Evolutionary conservation across 2,329 filamentous ascomycete species (phyloP).

Genomic region (Penicillium sp.): DNA sequence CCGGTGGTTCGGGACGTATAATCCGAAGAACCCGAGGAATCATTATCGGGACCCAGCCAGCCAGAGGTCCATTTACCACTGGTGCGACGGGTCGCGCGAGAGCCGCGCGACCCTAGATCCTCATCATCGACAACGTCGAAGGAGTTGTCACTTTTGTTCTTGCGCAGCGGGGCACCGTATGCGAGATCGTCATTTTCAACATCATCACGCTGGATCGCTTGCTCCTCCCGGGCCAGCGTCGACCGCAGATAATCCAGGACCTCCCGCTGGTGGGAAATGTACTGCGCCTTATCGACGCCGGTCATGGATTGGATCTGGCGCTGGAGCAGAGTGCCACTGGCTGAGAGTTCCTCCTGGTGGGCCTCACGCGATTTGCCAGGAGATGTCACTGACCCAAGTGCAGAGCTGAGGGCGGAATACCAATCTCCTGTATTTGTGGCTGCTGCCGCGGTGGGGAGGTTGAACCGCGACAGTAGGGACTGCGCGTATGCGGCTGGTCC

Average conservation of each 20-base stretch:
- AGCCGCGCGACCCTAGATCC: slow-evolving; percentile 46
- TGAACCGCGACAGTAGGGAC: slow-evolving; percentile 80
- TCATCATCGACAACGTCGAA: slow-evolving; percentile 87
- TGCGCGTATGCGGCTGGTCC: slow-evolving; percentile 66
- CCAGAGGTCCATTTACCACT: slow-evolving; percentile 31
- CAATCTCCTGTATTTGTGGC: slow-evolving; percentile 61
- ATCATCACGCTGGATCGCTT: slow-evolving; percentile 50
- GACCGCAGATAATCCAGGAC: slow-evolving; percentile 71
- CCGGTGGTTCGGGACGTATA: slow-evolving; percentile 29
- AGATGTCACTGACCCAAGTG: slow-evolving; percentile 63
- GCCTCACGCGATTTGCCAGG: slow-evolving; percentile 38
- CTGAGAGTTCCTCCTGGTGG: slow-evolving; percentile 53
- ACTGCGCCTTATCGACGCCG: slow-evolving; percentile 66
- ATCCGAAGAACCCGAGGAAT: slow-evolving; percentile 26
- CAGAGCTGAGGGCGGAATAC: slow-evolving; percentile 73
- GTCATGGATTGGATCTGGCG: slow-evolving; percentile 62
- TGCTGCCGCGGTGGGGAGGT: slow-evolving; percentile 67
- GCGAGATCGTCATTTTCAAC: slow-evolving; percentile 38
- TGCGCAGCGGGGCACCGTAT: slow-evolving; percentile 57
- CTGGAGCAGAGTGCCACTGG: slow-evolving; percentile 68
- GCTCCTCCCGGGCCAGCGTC: slow-evolving; percentile 77
- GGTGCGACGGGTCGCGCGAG: slow-evolving; percentile 19
- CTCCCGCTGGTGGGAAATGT: slow-evolving; percentile 77
- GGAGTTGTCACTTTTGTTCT: slow-evolving; percentile 82
- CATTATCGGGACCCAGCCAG: slow-evolving; percentile 31